A percentile compares a stretch with the other conserved stretches of the same genome.
Evolutionary conservation across 306 rosid genomes (phyloP).

Genomic region (Betula pendula): DNA sequence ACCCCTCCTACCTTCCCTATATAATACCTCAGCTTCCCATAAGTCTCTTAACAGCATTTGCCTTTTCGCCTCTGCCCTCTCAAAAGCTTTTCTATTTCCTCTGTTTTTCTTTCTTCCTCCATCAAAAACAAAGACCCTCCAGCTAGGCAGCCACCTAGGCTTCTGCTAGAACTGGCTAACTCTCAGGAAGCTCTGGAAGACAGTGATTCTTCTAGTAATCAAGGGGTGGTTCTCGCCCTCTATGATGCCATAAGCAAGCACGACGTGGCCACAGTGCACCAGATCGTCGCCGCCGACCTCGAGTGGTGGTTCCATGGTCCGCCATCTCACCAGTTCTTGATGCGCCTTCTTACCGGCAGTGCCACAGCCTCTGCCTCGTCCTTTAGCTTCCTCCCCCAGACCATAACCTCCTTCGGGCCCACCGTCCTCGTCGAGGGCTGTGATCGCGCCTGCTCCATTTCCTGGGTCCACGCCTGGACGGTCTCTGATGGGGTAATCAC

Average conservation of each 20-base stretch:
- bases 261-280: conserved; percentile 66
- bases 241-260: conserved; percentile 79
- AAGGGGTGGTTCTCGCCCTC: conserved; percentile 66
- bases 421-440: conserved; percentile 83
- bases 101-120: not conserved
- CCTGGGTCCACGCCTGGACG: conserved; percentile 94
- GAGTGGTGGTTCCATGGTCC: conserved; percentile 99
- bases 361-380: conserved; percentile 24
- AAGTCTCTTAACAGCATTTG: not conserved
- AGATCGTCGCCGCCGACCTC: conserved; percentile 69
- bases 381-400: conserved; percentile 59
- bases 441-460: conserved; percentile 48
- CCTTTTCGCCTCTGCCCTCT: not conserved
- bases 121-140: too few species aligned
- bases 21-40: not conserved
- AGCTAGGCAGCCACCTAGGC: not conserved
- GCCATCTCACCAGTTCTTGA: conserved; percentile 78
- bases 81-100: not conserved
- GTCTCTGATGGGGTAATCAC: conserved; percentile 84
- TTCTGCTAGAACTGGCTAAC: conserved; percentile 80
- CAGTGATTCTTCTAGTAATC: conserved; percentile 56
- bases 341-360: conserved; percentile 79
- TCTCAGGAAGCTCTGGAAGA: conserved; percentile 55
- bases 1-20: not conserved
- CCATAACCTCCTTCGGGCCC: conserved; percentile 61